These are phyloP conservation scores for Didymella keratinophila DNA, from an alignment of 2,329 filamentous ascomycete species.

Conservation along the genomic window DNA sequence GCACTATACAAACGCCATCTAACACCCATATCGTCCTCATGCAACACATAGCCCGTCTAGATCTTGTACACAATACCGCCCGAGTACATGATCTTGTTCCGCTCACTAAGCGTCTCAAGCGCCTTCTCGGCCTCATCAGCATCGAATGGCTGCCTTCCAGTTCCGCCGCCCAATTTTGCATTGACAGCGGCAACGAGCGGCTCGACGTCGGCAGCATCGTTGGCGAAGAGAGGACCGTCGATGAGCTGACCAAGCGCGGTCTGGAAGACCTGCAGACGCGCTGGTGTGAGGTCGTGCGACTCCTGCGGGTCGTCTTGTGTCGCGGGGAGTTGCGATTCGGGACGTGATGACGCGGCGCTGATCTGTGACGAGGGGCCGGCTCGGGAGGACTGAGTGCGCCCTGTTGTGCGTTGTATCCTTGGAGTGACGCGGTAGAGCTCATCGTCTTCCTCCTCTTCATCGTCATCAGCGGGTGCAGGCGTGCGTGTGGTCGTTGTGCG, in stretches of 20 bases:
- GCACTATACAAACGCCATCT: slow-evolving; percentile 4
- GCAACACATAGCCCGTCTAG: slow-evolving; percentile 23
- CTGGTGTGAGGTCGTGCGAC: slow-evolving; percentile 62
- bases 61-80: slow-evolving; percentile 61
- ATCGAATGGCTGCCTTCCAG: slow-evolving; percentile 68
- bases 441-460: slow-evolving; percentile 62
- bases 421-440: slow-evolving; percentile 64
- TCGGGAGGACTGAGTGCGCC: slow-evolving; percentile 42
- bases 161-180: slow-evolving; percentile 66
- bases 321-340: slow-evolving; percentile 72
- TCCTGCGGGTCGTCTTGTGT: slow-evolving; percentile 57
- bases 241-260: slow-evolving; percentile 83
- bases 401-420: slow-evolving; percentile 55
- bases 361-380: slow-evolving; percentile 62
- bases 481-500: slow-evolving; percentile 40
- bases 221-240: slow-evolving; percentile 81
- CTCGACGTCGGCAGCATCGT: slow-evolving; percentile 80
- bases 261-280: slow-evolving; percentile 78
- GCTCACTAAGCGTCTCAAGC: slow-evolving; percentile 78
- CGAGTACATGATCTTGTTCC: slow-evolving; percentile 83
- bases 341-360: slow-evolving; percentile 81
- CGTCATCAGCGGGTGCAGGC: slow-evolving; percentile 46
- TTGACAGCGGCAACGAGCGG: slow-evolving; percentile 84
- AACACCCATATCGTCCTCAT: not conserved
- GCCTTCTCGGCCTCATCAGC: slow-evolving; percentile 78